phyloP scores from a whole-genome alignment of 257 asterid species.

The Leonotis leonurus region DNA sequence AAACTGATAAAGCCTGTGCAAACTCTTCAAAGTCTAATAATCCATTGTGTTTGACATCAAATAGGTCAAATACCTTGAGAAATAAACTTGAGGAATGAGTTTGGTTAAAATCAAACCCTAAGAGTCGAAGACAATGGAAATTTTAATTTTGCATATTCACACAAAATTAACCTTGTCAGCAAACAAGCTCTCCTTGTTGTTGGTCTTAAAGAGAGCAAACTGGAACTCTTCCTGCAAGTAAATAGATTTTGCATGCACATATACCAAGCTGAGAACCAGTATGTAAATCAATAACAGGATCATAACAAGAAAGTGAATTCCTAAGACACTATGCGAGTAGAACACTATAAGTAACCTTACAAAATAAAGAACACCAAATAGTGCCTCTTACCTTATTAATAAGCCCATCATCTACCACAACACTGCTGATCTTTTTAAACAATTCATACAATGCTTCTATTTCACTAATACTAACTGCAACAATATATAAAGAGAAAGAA shows the following conservation, averaged over 20 bases:
- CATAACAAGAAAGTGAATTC: background rate
- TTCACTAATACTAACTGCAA: conserved; percentile 82
- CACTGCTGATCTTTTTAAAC: conserved; percentile 80
- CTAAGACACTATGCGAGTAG: background rate
- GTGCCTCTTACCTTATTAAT: conserved; percentile 60
- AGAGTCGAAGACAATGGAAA: conserved; percentile 15
- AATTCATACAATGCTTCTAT: too few species aligned
- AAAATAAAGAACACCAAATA: background rate
- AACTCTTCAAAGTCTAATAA: conserved; percentile 77
- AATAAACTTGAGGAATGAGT: background rate
- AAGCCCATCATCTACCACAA: conserved; percentile 78
- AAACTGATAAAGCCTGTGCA: conserved; percentile 75
- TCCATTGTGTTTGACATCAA: too few species aligned
- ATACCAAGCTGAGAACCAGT: conserved; percentile 14
- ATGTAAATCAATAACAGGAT: conserved; percentile 2
- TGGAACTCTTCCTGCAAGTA: conserved; percentile 73
- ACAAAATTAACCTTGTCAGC: conserved; percentile 71
- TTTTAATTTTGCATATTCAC: conserved; percentile 11
- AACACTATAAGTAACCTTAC: conserved; percentile 35
- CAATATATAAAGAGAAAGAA: conserved; percentile 13
- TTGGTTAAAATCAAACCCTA: background rate
- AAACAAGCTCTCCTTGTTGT: conserved; percentile 77
- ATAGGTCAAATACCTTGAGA: conserved; percentile 69
- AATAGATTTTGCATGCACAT: conserved; percentile 6
- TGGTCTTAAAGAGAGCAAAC: too few species aligned